A percentile compares a stretch with the other conserved stretches of the same genome.
Evolutionary conservation across 371 early-diverging fungal genomes (phyloP).

Genomic region (Lichtheimia ornata): DNA sequence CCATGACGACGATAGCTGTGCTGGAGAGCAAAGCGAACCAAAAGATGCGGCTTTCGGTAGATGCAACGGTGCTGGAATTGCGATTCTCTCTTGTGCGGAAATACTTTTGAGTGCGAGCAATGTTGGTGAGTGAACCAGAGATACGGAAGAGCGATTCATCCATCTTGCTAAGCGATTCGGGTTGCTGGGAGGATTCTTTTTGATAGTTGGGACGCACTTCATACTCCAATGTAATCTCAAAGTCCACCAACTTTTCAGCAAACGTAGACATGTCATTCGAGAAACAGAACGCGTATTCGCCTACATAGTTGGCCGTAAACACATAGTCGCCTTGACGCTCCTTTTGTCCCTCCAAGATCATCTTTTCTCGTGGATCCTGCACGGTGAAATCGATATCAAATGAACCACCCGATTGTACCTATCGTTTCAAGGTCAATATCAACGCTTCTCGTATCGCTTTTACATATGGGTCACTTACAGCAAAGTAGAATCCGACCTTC

Average conservation of each 20-base stretch:
- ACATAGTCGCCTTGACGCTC: conserved; percentile 93
- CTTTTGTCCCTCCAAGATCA: conserved; percentile 70
- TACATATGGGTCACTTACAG: conserved; percentile 62
- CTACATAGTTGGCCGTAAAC: conserved; percentile 76
- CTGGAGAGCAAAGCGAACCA: conserved; percentile 85
- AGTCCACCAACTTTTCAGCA: conserved; percentile 89
- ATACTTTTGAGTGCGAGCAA: conserved; percentile 80
- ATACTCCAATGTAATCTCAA: conserved; percentile 88
- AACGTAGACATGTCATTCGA: conserved; percentile 87
- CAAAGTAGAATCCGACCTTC: conserved; percentile 95
- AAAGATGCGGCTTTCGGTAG: conserved; percentile 82
- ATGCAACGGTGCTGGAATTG: conserved; percentile 82
- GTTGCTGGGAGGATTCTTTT: conserved; percentile 28
- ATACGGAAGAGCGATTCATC: conserved; percentile 65
- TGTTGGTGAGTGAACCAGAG: conserved; percentile 56
- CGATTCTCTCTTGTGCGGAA: conserved; percentile 88
- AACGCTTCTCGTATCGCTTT: too few species aligned
- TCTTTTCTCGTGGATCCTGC: conserved; percentile 62
- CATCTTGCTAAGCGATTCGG: conserved; percentile 59
- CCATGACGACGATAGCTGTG: conserved; percentile 75
- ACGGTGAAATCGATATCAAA: conserved; percentile 92
- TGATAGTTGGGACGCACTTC: conserved; percentile 56
- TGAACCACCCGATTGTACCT: conserved; percentile 91
- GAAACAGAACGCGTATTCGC: conserved; percentile 94
- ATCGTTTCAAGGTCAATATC: background rate